These are phyloP conservation scores for Pilasporangium apinafurcum DNA, from an alignment of 352 stramenopile species.

Conservation along the genomic window DNA sequence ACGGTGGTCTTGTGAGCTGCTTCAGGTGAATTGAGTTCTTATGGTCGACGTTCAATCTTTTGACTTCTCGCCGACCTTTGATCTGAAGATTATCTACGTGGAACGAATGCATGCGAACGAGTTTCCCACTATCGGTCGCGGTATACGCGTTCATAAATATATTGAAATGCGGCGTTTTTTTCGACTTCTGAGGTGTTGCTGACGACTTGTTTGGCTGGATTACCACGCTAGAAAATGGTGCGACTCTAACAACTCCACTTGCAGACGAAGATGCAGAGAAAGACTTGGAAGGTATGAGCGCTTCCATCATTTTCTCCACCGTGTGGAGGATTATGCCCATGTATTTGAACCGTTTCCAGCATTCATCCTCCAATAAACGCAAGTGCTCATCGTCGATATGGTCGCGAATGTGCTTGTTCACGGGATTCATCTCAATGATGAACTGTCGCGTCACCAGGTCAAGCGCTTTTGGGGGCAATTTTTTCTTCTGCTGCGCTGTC, in stretches of 20 bases:
- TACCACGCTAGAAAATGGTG: too few species aligned
- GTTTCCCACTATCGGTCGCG: too few species aligned
- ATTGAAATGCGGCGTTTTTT: too few species aligned
- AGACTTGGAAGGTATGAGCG: slow-evolving; percentile 14
- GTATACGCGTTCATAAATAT: too few species aligned
- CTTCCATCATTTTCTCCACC: slow-evolving; percentile 24
- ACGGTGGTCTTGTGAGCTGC: too few species aligned
- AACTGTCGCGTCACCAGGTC: slow-evolving; percentile 32
- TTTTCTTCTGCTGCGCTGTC: slow-evolving; percentile 7
- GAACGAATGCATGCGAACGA: slow-evolving; percentile 7
- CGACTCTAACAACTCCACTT: too few species aligned
- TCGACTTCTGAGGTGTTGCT: too few species aligned
- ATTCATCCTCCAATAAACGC: slow-evolving; percentile 33
- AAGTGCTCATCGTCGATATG: slow-evolving; percentile 34
- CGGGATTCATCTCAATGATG: slow-evolving; percentile 42
- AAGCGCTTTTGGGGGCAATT: slow-evolving; percentile 8
- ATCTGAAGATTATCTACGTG: not conserved
- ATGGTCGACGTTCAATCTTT: not conserved
- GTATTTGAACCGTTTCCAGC: slow-evolving; percentile 41
- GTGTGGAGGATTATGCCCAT: slow-evolving; percentile 22
- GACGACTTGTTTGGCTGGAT: too few species aligned
- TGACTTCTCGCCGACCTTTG: not conserved
- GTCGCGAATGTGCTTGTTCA: slow-evolving; percentile 42
- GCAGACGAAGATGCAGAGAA: too few species aligned
- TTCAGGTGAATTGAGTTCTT: too few species aligned